Conservation (phyloP, 192 early-diverging fungal genomes). For the Coemansia reversa region DNA sequence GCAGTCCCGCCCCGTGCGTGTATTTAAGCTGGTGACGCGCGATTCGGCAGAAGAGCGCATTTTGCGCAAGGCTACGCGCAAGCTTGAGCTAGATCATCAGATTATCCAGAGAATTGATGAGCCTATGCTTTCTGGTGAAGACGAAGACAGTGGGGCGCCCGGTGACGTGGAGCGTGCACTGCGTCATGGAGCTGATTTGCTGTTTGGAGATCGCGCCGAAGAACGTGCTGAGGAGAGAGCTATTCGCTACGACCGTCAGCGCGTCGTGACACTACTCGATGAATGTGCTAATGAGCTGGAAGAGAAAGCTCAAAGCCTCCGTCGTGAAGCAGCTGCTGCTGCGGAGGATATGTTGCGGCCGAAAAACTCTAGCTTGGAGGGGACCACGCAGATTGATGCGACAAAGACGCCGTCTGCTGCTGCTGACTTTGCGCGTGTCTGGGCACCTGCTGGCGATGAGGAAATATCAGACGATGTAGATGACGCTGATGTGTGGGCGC, state of each 20-base stretch:
- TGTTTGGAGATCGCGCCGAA: constrained; percentile 63
- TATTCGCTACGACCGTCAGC: constrained; percentile 22
- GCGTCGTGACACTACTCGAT: constrained; percentile 20
- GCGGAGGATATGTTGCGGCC: too few relatives aligned
- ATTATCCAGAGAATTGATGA: constrained; percentile 88
- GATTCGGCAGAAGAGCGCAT: constrained; percentile 97
- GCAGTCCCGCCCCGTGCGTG: constrained; percentile 91
- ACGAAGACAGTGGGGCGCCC: neutral
- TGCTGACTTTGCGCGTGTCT: constrained; percentile 32
- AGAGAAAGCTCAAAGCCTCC: constrained; percentile 1
- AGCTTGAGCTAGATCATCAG: constrained; percentile 95
- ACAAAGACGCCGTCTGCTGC: constrained; percentile 2
- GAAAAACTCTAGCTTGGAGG: too few relatives aligned
- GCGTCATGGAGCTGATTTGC: constrained; percentile 84
- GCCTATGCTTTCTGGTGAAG: neutral
- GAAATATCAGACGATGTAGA: neutral
- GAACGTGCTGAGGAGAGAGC: constrained; percentile 48
- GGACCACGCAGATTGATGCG: neutral
- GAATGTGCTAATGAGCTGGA: constrained; percentile 22
- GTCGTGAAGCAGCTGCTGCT: neutral
- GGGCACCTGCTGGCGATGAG: constrained; percentile 2
- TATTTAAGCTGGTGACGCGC: constrained; percentile 92
- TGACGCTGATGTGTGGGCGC: constrained; percentile 22
- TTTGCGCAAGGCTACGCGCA: constrained; percentile 89
- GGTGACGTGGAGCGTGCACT: constrained; percentile 59